Evolutionary conservation across 2,329 filamentous ascomycete genomes (phyloP), one percentile per base, ranked within the genome.

Genomic region (Ophiognomonia clavigignenti-juglandacearum): DNA sequence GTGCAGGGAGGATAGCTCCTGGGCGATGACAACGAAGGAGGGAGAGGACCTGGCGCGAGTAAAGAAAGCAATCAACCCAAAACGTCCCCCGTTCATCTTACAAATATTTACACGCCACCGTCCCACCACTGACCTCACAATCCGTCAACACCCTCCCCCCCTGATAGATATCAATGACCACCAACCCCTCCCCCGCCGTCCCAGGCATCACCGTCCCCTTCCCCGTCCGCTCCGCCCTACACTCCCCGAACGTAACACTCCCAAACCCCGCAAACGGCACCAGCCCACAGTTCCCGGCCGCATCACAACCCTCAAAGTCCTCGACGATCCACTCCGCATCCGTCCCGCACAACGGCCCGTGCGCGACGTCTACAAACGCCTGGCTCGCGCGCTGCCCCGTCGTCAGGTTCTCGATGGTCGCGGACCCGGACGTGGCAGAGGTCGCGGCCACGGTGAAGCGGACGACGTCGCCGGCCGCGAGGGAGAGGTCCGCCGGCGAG

Each of bases 311-410:
- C 29, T 5, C 4, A 31, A 31, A 31, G 45, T 75, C 73, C 62
- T 81, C 77, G 9, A 81, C 75, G 52, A 82, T 80, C 77, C 78
- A 82, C 57, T 82, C 78, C 10, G 75, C 78, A 51, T 79, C 79
- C 1, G 59, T 56, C 35, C 74, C 64, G 38, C 38, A 40, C 4
- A 40, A 24, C 35, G 55, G 62, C 58, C 81, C 71, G 4, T 63
- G 68, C 61, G 80, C 70, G 18, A 66, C 69, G 24, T 73, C 74
- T 11, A 57, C 68, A 10, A 31, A 13, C 10, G 29, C 29, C 31
- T 34, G 31, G 14, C 14, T 9, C 16, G 16, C 31, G 3, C 14
- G 5, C 56, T 75, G 57, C 34, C 76, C 76, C 2, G 68, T 79
- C 5, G 65, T 67, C 46, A 64, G 55, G 56, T 79, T 79, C 47